Evolutionary conservation across 352 stramenopile genomes (phyloP).

Genomic region (Phytophthora colocasiae): DNA sequence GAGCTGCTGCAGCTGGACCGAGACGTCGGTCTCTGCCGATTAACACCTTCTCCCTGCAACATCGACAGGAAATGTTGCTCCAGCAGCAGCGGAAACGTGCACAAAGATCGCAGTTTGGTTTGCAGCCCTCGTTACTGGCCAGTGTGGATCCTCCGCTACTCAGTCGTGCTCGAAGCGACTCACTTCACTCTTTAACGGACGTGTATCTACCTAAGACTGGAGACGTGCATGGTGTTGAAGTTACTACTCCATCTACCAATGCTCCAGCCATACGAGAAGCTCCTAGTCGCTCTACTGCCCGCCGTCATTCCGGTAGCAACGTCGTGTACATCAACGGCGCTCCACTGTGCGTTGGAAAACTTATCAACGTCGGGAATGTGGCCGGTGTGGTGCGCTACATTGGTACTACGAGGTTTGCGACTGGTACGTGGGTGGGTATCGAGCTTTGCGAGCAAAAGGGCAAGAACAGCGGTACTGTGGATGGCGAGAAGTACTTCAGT

Average conservation of each 20-base stretch:
- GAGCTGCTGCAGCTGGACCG: conserved; percentile 17
- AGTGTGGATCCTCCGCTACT: conserved; percentile 42
- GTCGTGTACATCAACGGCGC: conserved; percentile 53
- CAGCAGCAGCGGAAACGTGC: conserved; percentile 34
- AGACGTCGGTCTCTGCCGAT: conserved; percentile 57
- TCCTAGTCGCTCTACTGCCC: conserved; percentile 15
- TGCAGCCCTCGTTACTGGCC: conserved; percentile 31
- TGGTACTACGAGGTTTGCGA: conserved; percentile 65
- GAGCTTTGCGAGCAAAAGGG: conserved; percentile 67
- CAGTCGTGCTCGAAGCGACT: conserved; percentile 48
- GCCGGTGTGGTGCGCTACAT: conserved; percentile 75
- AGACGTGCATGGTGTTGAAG: conserved; percentile 20
- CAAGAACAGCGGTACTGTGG: conserved; percentile 71
- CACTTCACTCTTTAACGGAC: conserved; percentile 57
- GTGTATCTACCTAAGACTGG: conserved; percentile 42
- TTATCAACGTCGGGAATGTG: conserved; percentile 62
- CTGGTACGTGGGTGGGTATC: conserved; percentile 78
- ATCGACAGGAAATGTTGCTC: conserved; percentile 32
- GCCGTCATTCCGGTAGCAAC: conserved; percentile 52
- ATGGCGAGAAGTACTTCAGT: conserved; percentile 70
- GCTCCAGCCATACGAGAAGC: conserved; percentile 7
- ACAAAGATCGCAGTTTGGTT: not conserved
- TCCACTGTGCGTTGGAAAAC: conserved; percentile 56
- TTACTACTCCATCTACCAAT: conserved; percentile 19
- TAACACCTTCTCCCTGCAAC: conserved; percentile 45